These are phyloP conservation scores for Cystofilobasidium macerans DNA, from an alignment of 768 basidiomycete genomes.

Conservation along the genomic window DNA sequence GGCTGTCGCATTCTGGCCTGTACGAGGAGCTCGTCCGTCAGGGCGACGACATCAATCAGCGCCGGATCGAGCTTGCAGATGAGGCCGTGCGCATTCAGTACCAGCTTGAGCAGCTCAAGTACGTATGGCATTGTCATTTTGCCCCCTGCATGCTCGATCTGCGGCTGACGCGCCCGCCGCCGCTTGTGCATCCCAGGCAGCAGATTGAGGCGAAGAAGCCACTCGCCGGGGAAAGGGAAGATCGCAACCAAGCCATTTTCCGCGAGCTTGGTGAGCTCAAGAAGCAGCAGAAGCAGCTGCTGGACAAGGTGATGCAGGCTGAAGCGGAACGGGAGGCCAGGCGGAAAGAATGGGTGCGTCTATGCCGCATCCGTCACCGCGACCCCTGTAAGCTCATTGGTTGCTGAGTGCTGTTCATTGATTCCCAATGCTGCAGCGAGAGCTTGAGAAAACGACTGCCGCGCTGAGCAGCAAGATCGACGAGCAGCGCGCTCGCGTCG, in stretches of 20 bases:
- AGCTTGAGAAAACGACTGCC: slow-evolving; percentile 27
- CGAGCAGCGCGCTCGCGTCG: slow-evolving; percentile 61
- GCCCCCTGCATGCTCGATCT: not conserved
- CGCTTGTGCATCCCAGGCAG: not conserved
- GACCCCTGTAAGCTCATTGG: not conserved
- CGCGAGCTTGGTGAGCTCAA: slow-evolving; percentile 52
- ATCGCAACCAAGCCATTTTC: slow-evolving; percentile 3
- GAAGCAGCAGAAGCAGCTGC: slow-evolving; percentile 53
- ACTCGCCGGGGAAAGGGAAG: slow-evolving; percentile 11
- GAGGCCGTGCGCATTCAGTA: not conserved
- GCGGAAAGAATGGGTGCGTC: slow-evolving; percentile 50
- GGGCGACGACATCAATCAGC: slow-evolving; percentile 11
- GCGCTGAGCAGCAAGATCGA: slow-evolving; percentile 44
- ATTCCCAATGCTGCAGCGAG: not conserved
- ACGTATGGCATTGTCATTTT: not conserved
- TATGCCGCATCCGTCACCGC: too few species aligned
- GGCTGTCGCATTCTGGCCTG: slow-evolving; percentile 11
- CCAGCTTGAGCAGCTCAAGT: slow-evolving; percentile 14
- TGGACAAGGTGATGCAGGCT: slow-evolving; percentile 28
- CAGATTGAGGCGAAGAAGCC: slow-evolving; percentile 13
- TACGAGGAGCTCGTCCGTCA: slow-evolving; percentile 13
- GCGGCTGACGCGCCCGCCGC: not conserved
- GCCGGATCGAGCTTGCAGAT: slow-evolving; percentile 8
- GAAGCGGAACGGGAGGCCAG: not conserved
- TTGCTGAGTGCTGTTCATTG: not conserved